Base-by-base conservation (phyloP, 495 filamentous ascomycete genomes). In the Penicillium tannophilum region DNA sequence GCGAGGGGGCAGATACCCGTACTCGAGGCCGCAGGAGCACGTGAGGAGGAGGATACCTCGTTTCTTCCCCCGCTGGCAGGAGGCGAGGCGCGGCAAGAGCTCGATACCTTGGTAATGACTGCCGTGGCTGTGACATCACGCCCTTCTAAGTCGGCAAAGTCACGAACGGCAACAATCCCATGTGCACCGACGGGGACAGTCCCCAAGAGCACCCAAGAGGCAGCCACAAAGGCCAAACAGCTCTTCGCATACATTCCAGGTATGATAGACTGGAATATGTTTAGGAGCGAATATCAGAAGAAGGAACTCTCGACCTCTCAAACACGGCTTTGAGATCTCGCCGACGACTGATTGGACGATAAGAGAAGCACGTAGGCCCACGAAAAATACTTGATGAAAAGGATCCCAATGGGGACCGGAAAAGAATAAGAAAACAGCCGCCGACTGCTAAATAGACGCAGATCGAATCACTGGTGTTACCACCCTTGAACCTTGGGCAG, bases 181-280 rank as follows among this genome's bases (percentile, higher is more conserved):
- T 66, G 56, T 10, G 59, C 60, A n/a, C 30, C 54, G 14, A 58
- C 56, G 2, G 44, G 49, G 14, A 46, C 46, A 35, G 30, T 43
- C 19, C 59, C 58, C 17, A 68, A 24, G 11, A 70, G 39, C 20
- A 62, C 17, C 49, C 60, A 65, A 20, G 57, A 63, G 28, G 56
- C 31, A 36, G 58, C 65, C 55, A 70, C 41, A 16, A 67, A 49
- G 45, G 58, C 20, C 44, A 64, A 28, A 30, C 41, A 61, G 19
- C 49, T 56, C 35, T 55, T 61, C 5, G 60, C 8, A 59, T 56
- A 65, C 67, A 70, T 70, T 14, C 42, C 12, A 20, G 23, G 28
- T 24, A 33, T 33, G 6, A 23, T 41, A 10, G 26, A 14, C 4
- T 17, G 7, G 16, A 26, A 17, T 17, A 11, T 26, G 19, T 50